Base-by-base conservation (phyloP, 306 rosid species). In the Dicorynia guianensis region DNA sequence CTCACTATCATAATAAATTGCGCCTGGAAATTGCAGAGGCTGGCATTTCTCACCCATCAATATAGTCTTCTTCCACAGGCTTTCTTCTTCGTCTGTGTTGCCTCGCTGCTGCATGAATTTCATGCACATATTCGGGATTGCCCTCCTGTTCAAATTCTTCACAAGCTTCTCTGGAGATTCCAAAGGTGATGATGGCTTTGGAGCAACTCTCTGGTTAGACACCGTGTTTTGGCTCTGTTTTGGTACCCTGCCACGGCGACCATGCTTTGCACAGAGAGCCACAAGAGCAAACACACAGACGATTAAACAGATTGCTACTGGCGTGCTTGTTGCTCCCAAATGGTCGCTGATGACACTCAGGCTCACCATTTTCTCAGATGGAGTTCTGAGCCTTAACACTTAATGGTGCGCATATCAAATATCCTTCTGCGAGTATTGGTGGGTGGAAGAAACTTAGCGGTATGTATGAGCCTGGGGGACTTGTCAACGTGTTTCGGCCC, bases 31-130 rank as follows among this genome's bases (percentile, higher is more conserved):
- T 43, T 79, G 46, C 4, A 81, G 53, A 0, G 86, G 88, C n/a
- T 71, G 69, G 40, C 86, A 87, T 61, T 72, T 87, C 42, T 81
- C 86, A 18, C 90, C 90, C 86, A 87, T 79, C 69, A 81, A 57
- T 52, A 81, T 84, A 40, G 70, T 66, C 74, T 78, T 84, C 63
- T 84, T 83, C 88, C 90, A 87, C 42, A 87, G 49, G 44, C 90
- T 73, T 10, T 9, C 33, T 2, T 87, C 90, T 25, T 63, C 70
- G 46, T 60, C 42, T 3, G 33, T 46, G 7, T 47, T 66, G 36
- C 62, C 64, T 12, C 56, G 43, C 4, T 67, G 42, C 70, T 72
- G 63, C 12, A 48, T 62, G 1, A 25, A 25, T 58, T 64, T 69
- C 38, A 43, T 15, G 63, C 38, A 6, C 14, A 59, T 33, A 19